phyloP scores from a whole-genome alignment of 2,329 filamentous ascomycete genomes.

The Fusarium veterinarium region DNA sequence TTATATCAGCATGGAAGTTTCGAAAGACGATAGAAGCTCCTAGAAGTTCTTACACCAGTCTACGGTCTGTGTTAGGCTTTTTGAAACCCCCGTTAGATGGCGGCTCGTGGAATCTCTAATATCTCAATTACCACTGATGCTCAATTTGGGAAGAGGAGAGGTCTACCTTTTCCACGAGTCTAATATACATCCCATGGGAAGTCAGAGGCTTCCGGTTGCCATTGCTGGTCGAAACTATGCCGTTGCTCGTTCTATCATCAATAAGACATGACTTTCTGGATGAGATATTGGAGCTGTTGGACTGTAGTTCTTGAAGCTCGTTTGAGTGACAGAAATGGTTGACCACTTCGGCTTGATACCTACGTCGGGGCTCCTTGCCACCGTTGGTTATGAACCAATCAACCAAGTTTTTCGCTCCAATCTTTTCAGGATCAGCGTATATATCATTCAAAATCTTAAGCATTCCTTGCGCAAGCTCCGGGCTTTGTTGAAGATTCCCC shows the following conservation, averaged over 20 bases:
- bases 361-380: background rate
- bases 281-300: fast-evolving
- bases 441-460: background rate
- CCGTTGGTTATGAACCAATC: background rate
- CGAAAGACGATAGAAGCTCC: fast-evolving
- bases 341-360: background rate
- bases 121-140: background rate
- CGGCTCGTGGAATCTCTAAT: background rate
- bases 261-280: fast-evolving
- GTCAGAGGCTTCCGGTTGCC: background rate
- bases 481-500: too few species aligned
- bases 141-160: background rate
- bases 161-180: background rate
- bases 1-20: fast-evolving
- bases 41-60: background rate
- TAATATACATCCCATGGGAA: fast-evolving
- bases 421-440: fast-evolving
- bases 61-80: background rate
- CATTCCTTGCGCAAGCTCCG: background rate
- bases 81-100: fast-evolving
- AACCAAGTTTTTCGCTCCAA: fast-evolving
- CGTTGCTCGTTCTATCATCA: background rate
- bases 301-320: background rate
- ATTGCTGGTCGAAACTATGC: fast-evolving
- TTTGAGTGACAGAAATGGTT: background rate